Evolutionary conservation across 2,329 filamentous ascomycete genomes (phyloP).

Genomic region (Cladophialophora immunda): DNA sequence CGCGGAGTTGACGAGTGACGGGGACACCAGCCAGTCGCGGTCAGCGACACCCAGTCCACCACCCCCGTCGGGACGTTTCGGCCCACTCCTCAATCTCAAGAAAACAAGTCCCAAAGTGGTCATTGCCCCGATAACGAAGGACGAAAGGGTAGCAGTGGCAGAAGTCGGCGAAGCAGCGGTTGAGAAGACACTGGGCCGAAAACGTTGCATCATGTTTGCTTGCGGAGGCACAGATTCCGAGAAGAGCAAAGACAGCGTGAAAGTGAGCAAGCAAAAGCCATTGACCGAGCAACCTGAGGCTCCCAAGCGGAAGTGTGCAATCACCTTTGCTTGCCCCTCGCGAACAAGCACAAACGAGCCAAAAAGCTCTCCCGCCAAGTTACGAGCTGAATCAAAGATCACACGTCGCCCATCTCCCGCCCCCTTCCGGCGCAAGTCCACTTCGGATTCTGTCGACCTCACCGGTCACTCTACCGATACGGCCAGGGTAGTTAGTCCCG

Average conservation of each 20-base stretch:
- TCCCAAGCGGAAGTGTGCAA: slow-evolving; percentile 53
- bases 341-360: slow-evolving; percentile 43
- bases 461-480: slow-evolving; percentile 34
- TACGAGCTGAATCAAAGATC: slow-evolving; percentile 40
- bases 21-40: slow-evolving; percentile 87
- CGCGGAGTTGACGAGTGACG: slow-evolving; percentile 93
- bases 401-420: slow-evolving; percentile 51
- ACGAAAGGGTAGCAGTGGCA: slow-evolving; percentile 43
- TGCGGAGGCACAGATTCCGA: slow-evolving; percentile 73
- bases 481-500: slow-evolving; percentile 16
- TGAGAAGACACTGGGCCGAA: slow-evolving; percentile 74
- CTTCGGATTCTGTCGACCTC: slow-evolving; percentile 28
- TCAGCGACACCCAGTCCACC: slow-evolving; percentile 90
- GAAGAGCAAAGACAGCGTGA: slow-evolving; percentile 47
- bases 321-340: slow-evolving; percentile 58
- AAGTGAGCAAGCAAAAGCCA: slow-evolving; percentile 45
- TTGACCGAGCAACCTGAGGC: slow-evolving; percentile 42
- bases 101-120: slow-evolving; percentile 40
- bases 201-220: slow-evolving; percentile 91
- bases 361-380: slow-evolving; percentile 34
- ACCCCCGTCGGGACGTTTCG: slow-evolving; percentile 62
- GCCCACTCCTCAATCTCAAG: slow-evolving; percentile 40
- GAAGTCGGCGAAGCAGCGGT: slow-evolving; percentile 63
- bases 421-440: slow-evolving; percentile 32
- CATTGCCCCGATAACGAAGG: slow-evolving; percentile 40